Evolutionary conservation across 148 eudicot species (phyloP).

Genomic region (Camellia japonica): DNA sequence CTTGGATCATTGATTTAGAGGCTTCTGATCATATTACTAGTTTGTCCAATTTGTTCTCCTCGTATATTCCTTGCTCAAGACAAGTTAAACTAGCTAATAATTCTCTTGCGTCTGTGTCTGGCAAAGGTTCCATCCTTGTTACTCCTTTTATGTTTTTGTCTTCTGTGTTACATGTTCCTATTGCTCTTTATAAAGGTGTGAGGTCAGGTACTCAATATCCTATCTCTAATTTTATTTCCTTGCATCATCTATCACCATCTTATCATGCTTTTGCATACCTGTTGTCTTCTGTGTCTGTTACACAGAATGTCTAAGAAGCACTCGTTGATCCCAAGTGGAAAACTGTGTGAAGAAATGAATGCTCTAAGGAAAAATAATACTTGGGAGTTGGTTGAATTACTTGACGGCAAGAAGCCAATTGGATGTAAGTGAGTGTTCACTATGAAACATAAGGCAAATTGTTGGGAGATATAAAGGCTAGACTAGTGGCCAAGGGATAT

Average conservation of each 20-base stretch:
- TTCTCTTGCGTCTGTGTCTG: not conserved
- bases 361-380: not conserved
- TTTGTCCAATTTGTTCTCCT: not conserved
- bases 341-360: not conserved
- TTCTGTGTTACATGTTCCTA: not conserved
- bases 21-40: not conserved
- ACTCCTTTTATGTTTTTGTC: not conserved
- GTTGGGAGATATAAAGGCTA: too few relatives aligned
- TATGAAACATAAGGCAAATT: not conserved
- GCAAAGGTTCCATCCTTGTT: not conserved
- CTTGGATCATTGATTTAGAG: not conserved
- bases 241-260: too few relatives aligned
- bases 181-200: too few relatives aligned
- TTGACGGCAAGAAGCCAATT: not conserved
- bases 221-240: too few relatives aligned
- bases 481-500: not conserved
- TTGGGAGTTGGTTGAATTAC: not conserved
- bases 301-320: not conserved
- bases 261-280: too few relatives aligned
- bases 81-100: not conserved
- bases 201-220: too few relatives aligned
- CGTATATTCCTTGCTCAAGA: not conserved
- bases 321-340: not conserved
- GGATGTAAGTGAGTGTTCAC: not conserved
- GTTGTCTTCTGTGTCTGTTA: too few relatives aligned